phyloP scores from a whole-genome alignment of 768 basidiomycete genomes.

The Collybia nuda region DNA sequence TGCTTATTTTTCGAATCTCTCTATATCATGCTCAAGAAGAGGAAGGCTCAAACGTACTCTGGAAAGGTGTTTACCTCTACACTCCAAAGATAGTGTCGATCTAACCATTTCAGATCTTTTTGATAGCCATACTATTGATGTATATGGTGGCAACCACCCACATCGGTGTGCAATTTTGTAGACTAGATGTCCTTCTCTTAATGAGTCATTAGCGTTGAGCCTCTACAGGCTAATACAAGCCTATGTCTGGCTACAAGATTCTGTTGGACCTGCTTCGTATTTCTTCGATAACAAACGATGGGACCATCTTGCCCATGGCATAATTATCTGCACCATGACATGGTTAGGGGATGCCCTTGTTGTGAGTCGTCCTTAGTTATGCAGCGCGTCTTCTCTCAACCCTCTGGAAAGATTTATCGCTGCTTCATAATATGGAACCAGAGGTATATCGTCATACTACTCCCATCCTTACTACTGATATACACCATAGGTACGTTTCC shows the following conservation, averaged over 20 bases:
- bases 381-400: no score
- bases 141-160: conserved; percentile 22
- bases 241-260: conserved; percentile 17
- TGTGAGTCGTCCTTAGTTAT: neutral
- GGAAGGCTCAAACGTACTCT: no score
- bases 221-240: conserved; percentile 11
- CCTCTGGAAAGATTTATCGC: conserved; percentile 15
- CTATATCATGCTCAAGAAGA: no score
- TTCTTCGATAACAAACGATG: conserved; percentile 20
- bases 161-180: conserved; percentile 13
- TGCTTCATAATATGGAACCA: conserved; percentile 23
- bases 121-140: conserved; percentile 20
- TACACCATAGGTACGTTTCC: neutral
- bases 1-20: no score
- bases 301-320: conserved; percentile 21
- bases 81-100: neutral
- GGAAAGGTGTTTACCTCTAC: no score
- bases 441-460: conserved; percentile 15
- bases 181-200: neutral
- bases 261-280: conserved; percentile 14
- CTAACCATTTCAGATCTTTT: conserved; percentile 17
- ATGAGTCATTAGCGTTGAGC: no score
- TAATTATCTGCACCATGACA: conserved; percentile 21
- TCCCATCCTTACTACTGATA: conserved; percentile 17
- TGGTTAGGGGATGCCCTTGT: conserved; percentile 28